Conservation (phyloP, 2,329 filamentous ascomycete genomes). For the Penicillium sp. region DNA sequence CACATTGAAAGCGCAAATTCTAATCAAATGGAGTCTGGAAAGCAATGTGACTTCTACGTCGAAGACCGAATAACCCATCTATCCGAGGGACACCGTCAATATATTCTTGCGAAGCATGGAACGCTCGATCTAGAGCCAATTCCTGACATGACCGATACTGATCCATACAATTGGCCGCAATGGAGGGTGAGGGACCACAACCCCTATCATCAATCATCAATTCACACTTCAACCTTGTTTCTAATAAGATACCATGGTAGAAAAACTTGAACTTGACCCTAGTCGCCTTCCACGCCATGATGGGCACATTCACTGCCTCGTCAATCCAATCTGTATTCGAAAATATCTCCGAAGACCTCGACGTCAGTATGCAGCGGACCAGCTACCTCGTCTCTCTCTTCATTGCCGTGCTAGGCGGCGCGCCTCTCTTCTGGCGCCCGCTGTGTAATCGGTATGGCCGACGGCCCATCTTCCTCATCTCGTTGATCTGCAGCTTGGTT, state of each 20-base stretch:
- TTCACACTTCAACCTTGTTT: background rate
- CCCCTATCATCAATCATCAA: background rate
- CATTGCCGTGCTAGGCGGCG: slow-evolving; percentile 52
- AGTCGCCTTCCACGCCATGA: slow-evolving; percentile 52
- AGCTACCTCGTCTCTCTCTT: slow-evolving; percentile 55
- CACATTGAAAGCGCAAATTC: slow-evolving; percentile 11
- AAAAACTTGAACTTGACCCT: slow-evolving; percentile 44
- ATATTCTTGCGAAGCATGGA: slow-evolving; percentile 52
- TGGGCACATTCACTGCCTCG: slow-evolving; percentile 53
- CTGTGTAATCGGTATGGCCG: slow-evolving; percentile 53
- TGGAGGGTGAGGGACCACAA: slow-evolving; percentile 42
- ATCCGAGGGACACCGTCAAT: slow-evolving; percentile 38
- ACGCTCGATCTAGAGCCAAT: slow-evolving; percentile 55
- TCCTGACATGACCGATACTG: slow-evolving; percentile 48
- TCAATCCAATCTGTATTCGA: slow-evolving; percentile 54
- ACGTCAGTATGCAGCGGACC: slow-evolving; percentile 46
- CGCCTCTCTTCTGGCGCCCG: slow-evolving; percentile 54
- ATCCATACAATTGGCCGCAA: slow-evolving; percentile 56
- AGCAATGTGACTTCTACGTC: slow-evolving; percentile 13
- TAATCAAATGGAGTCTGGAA: slow-evolving; percentile 11
- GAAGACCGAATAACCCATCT: slow-evolving; percentile 19
- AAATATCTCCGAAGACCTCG: slow-evolving; percentile 50
- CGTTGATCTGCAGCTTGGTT: slow-evolving; percentile 44
- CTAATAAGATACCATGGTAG: slow-evolving; percentile 6
- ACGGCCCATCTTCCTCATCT: slow-evolving; percentile 53